Evolutionary conservation across 495 filamentous ascomycete genomes (phyloP).

Genomic region (Stereocaulon alpinum): DNA sequence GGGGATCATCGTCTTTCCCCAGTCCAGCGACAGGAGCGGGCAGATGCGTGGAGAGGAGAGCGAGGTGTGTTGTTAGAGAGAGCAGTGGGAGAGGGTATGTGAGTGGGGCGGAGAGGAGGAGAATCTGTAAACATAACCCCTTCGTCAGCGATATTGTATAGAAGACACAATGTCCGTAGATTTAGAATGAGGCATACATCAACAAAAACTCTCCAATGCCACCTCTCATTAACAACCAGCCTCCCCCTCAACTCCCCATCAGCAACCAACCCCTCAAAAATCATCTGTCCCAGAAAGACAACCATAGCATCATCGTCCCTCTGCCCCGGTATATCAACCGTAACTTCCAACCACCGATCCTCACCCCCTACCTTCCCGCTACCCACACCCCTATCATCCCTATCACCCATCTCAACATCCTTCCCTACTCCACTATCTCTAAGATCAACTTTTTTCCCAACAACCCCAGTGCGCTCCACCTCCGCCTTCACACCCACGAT

Average conservation of each 20-base stretch:
- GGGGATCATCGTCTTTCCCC: slow-evolving; percentile 74
- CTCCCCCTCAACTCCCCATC: slow-evolving; percentile 57
- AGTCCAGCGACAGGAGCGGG: slow-evolving; percentile 67
- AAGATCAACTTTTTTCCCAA: neutral
- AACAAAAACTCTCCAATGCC: slow-evolving; percentile 93
- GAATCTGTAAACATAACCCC: slow-evolving; percentile 45
- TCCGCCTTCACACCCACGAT: slow-evolving; percentile 92
- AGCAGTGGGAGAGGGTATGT: slow-evolving; percentile 81
- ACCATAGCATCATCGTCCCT: slow-evolving; percentile 86
- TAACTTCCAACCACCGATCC: slow-evolving; percentile 27
- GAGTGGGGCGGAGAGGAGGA: slow-evolving; percentile 82
- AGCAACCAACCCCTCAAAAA: slow-evolving; percentile 78
- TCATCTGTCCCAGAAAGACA: slow-evolving; percentile 75
- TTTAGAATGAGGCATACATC: slow-evolving; percentile 47
- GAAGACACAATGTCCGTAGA: too few species aligned
- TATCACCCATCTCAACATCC: slow-evolving; percentile 22
- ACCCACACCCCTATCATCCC: slow-evolving; percentile 25
- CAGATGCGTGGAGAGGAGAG: slow-evolving; percentile 79
- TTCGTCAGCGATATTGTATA: neutral
- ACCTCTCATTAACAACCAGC: slow-evolving; percentile 74
- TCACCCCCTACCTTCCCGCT: slow-evolving; percentile 26
- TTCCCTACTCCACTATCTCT: neutral
- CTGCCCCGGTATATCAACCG: slow-evolving; percentile 24
- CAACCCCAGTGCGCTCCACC: slow-evolving; percentile 56
- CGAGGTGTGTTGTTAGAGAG: slow-evolving; percentile 86